These are phyloP conservation scores for Euphorbia tirucalli DNA, from an alignment of 345 rosid species.

Conservation along the genomic window DNA sequence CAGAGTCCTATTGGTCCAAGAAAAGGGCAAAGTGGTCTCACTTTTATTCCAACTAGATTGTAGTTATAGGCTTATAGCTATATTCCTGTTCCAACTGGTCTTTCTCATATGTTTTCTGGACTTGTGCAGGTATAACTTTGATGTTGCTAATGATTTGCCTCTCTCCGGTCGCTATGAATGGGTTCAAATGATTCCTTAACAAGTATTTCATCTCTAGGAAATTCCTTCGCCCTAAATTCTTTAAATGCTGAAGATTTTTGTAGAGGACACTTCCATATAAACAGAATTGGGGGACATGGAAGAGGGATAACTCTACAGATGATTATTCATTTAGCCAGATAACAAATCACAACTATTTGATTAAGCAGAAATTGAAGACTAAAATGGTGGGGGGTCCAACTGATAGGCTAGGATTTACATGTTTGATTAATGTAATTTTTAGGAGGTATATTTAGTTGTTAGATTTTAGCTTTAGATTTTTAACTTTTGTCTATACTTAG, in stretches of 20 bases:
- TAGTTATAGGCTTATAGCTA: neutral
- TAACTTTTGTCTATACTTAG: slow-evolving; percentile 31
- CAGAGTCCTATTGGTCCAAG: neutral
- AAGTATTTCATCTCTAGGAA: neutral
- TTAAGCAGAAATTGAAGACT: too few relatives aligned
- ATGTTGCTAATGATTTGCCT: slow-evolving; percentile 58
- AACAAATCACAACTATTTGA: neutral
- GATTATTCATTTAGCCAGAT: slow-evolving; percentile 30
- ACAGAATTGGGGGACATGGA: too few relatives aligned
- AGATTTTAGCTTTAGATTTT: slow-evolving; percentile 12
- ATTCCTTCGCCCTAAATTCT: slow-evolving; percentile 15
- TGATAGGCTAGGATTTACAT: slow-evolving; percentile 17
- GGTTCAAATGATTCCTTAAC: slow-evolving; percentile 56
- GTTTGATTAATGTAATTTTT: slow-evolving; percentile 19
- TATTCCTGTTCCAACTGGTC: neutral
- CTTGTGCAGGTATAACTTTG: slow-evolving; percentile 77
- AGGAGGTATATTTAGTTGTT: slow-evolving; percentile 25
- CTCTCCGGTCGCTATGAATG: slow-evolving; percentile 79
- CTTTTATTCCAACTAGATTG: too few relatives aligned
- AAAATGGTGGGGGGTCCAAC: neutral
- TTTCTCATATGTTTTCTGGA: neutral
- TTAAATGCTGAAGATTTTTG: slow-evolving; percentile 10
- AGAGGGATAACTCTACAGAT: slow-evolving; percentile 39
- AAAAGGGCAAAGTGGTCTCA: neutral
- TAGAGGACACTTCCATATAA: too few relatives aligned